Percentiles rank a stretch among this genome's conserved stretches.
These are phyloP conservation scores for Bolboschoenus planiculmis DNA, from an alignment of 176 grass and related monocot species.

Conservation along the genomic window DNA sequence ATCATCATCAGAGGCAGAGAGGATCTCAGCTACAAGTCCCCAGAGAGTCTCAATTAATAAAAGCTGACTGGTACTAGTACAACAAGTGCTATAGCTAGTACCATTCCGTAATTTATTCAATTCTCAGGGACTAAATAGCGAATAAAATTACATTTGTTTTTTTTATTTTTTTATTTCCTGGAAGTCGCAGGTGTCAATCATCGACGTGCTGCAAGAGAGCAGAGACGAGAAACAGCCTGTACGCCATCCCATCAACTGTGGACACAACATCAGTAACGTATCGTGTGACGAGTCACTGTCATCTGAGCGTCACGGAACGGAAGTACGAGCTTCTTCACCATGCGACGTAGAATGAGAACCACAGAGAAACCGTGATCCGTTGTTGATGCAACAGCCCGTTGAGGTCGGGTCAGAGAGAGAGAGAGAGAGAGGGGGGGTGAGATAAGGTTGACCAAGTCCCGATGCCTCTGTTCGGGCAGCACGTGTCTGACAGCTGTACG, in stretches of 20 bases:
- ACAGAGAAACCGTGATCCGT: not conserved
- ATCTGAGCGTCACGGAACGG: too few species aligned
- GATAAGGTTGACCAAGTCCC: slow-evolving; percentile 43
- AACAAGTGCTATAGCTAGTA: too few species aligned
- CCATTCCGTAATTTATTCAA: not conserved
- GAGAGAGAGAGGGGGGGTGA: not conserved
- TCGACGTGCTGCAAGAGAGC: not conserved
- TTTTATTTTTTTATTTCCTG: not conserved
- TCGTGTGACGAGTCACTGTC: not conserved
- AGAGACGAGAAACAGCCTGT: not conserved
- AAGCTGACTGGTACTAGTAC: not conserved
- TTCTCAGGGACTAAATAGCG: not conserved
- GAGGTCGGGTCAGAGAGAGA: not conserved
- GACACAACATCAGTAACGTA: not conserved
- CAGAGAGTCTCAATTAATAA: not conserved
- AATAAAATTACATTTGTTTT: not conserved
- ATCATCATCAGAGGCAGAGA: too few species aligned
- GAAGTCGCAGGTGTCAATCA: slow-evolving; percentile 6
- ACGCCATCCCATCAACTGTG: not conserved
- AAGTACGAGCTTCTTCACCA: too few species aligned
- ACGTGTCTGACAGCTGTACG: slow-evolving; percentile 69
- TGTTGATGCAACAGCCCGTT: not conserved
- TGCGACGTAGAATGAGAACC: too few species aligned
- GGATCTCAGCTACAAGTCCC: not conserved
- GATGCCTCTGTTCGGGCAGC: slow-evolving; percentile 19